Percentiles rank a stretch among this genome's conserved stretches.
phyloP scores from a whole-genome alignment of 2,329 filamentous ascomycete species.

The Fusarium xyrophilum region DNA sequence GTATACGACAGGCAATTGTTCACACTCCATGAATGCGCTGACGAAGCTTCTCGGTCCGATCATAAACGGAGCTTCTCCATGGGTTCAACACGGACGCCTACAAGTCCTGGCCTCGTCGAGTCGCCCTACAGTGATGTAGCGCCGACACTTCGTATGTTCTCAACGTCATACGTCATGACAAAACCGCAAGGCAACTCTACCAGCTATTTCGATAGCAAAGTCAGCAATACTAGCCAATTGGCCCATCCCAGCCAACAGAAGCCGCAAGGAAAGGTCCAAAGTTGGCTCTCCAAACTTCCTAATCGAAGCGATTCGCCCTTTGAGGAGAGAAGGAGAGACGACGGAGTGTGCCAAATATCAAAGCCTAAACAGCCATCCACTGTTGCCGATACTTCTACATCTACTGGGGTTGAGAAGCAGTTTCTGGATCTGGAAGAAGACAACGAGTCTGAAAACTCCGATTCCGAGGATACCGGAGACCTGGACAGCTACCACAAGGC shows the following conservation, averaged over 20 bases:
- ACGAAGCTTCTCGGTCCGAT: neutral
- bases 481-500: neutral
- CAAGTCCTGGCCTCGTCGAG: neutral
- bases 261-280: neutral
- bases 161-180: neutral
- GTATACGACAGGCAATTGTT: neutral
- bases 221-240: too few species aligned
- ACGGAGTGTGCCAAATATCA: fast-evolving
- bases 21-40: neutral
- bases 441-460: neutral
- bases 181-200: neutral
- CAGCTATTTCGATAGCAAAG: neutral
- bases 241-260: neutral
- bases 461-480: neutral
- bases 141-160: neutral
- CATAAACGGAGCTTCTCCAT: neutral
- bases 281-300: neutral
- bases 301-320: neutral
- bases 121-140: neutral
- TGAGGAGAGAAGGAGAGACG: fast-evolving
- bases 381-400: fast-evolving
- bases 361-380: neutral
- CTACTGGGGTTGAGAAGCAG: neutral
- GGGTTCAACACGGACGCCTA: neutral
- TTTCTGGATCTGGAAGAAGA: neutral